Conservation (phyloP, 2,329 filamentous ascomycete species). For the Penicillium digitatum region DNA sequence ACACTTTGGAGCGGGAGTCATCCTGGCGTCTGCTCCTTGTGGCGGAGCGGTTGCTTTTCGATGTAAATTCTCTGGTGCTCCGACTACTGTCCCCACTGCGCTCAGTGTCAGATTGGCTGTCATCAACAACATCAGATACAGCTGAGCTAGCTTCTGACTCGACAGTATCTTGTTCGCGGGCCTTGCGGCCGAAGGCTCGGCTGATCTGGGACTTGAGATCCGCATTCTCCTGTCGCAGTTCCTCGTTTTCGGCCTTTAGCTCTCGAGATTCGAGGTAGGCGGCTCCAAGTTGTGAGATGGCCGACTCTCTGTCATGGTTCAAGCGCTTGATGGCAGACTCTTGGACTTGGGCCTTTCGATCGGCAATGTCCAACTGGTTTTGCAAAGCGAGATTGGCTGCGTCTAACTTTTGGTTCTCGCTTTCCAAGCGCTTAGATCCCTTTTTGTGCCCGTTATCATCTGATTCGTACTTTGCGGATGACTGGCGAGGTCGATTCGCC, state of each 20-base stretch:
- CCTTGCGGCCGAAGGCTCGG: slow-evolving; percentile 24
- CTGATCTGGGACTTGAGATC: slow-evolving; percentile 37
- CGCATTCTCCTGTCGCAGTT: slow-evolving; percentile 36
- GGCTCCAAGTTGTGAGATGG: slow-evolving; percentile 55
- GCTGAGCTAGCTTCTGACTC: slow-evolving; percentile 27
- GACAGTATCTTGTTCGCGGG: slow-evolving; percentile 27
- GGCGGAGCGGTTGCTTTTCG: slow-evolving; percentile 29
- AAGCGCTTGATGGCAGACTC: slow-evolving; percentile 54
- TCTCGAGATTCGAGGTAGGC: slow-evolving; percentile 53
- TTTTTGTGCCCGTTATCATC: slow-evolving; percentile 47
- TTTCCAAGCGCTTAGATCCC: slow-evolving; percentile 27
- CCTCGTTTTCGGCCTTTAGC: slow-evolving; percentile 40
- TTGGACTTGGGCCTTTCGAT: slow-evolving; percentile 52
- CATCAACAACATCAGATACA: slow-evolving; percentile 25
- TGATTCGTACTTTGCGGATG: slow-evolving; percentile 38
- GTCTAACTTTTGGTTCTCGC: slow-evolving; percentile 48
- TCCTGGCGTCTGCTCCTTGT: slow-evolving; percentile 25
- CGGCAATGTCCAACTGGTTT: slow-evolving; percentile 52
- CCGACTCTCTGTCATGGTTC: slow-evolving; percentile 55
- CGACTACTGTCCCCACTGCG: slow-evolving; percentile 28
- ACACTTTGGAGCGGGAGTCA: slow-evolving; percentile 31
- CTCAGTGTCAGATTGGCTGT: slow-evolving; percentile 34
- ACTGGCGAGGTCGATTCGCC: slow-evolving; percentile 38
- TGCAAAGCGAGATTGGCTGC: slow-evolving; percentile 52
- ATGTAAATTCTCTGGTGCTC: slow-evolving; percentile 29